These are phyloP conservation scores for Crassisporium funariophilum DNA, from an alignment of 768 basidiomycete species.

Conservation along the genomic window DNA sequence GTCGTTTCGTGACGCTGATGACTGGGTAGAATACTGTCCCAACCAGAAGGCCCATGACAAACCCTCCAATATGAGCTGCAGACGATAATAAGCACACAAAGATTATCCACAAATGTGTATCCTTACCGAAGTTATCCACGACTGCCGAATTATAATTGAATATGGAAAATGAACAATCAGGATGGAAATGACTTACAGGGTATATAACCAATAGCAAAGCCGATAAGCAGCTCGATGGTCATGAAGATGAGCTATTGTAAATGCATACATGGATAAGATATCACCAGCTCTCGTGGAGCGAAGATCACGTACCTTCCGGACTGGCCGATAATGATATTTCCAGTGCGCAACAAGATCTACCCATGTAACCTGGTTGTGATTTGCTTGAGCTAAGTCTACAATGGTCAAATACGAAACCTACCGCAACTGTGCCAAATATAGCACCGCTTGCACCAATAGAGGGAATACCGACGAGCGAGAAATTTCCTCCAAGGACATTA, in stretches of 20 bases:
- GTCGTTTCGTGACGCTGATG: constrained; percentile 77
- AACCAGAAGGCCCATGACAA: constrained; percentile 80
- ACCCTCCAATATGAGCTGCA: constrained; percentile 83
- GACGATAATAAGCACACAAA: constrained; percentile 49
- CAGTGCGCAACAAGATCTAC: constrained; percentile 92
- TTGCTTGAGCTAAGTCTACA: background rate
- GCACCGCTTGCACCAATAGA: constrained; percentile 93
- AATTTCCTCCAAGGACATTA: constrained; percentile 91
- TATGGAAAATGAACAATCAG: background rate
- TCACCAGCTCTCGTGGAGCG: too few relatives aligned
- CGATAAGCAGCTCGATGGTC: constrained; percentile 84
- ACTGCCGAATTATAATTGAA: too few relatives aligned
- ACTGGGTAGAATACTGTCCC: constrained; percentile 89
- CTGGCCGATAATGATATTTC: constrained; percentile 84
- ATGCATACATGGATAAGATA: too few relatives aligned
- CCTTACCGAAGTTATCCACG: constrained; percentile 94
- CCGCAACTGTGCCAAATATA: constrained; percentile 85
- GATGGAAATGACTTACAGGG: constrained; percentile 58
- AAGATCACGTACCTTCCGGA: constrained; percentile 70
- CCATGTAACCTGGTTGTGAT: constrained; percentile 66
- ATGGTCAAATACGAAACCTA: constrained; percentile 31
- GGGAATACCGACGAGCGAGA: constrained; percentile 84
- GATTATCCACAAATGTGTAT: constrained; percentile 82
- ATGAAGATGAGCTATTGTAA: constrained; percentile 71
- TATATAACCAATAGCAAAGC: constrained; percentile 82